Base-by-base conservation (phyloP, 148 eudicot species). In the Linanthus parryae region DNA sequence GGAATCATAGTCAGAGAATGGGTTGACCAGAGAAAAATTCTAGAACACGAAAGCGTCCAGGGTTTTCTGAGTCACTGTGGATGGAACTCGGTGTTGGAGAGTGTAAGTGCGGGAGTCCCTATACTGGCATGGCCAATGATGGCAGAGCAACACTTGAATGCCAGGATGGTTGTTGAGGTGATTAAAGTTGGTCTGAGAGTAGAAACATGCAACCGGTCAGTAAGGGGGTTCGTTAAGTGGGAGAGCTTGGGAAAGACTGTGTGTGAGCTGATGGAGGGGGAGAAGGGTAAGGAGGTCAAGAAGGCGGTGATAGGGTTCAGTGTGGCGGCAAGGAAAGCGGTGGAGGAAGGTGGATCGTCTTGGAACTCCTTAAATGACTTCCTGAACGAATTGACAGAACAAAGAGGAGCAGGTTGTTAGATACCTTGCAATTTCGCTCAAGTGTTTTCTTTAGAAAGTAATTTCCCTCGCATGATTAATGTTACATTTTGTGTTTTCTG, bases 41-140 rank as follows among this genome's bases (percentile, higher is more conserved):
- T 75, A 0, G 45, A 27, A 11, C 80, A 75, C 44, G 52, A 63
- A 30, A 43, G 48, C n/a, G 56, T 63, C 2, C 50, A 51, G 19
- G 76, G 80, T 2, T 67, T 63, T 56, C 9, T 75, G 30, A 70
- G 66, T 56, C 81, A 76, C 18, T 71, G 73, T 42, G 76, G 81
- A 1, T 63, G 81, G 81, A 76, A 76, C 64, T 76, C 76, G 17
- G 50, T 54, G 5, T 24, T 50, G 5, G 81, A 75, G 43, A 71
- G 76, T 39, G 36, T 63, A 28, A 70, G 66, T 7, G 70, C 67
- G 0, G 47, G n/a, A n/a, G 70, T 66, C 7, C 73, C 81, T 0
- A 67, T 75, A 19, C 37, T 75, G 12, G 71, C 58, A 0, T 63
- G 69, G 70, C 81, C 73, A 0, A 64, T 67, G 61, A 52, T 67